phyloP scores from a whole-genome alignment of 257 asterid genomes.

The Ajuga chamaepitys region DNA sequence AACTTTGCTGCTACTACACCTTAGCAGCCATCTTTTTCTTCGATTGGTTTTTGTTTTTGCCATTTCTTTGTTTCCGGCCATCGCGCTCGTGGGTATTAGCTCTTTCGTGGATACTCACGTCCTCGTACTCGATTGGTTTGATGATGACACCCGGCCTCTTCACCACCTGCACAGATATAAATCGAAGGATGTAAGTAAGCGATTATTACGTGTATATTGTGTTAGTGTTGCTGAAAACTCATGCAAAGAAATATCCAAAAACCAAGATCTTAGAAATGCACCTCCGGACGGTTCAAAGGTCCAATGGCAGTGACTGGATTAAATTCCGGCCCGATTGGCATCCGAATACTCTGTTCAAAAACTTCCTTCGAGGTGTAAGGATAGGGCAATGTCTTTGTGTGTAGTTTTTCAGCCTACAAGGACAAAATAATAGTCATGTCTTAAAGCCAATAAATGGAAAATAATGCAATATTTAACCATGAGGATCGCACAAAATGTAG shows the following conservation, averaged over 20 bases:
- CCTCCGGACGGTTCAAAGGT: slow-evolving; percentile 92
- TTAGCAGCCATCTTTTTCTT: slow-evolving; percentile 15
- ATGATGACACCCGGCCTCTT: slow-evolving; percentile 69
- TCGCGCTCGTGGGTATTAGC: slow-evolving; percentile 23
- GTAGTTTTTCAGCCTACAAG: slow-evolving; percentile 75
- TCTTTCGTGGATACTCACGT: slow-evolving; percentile 44
- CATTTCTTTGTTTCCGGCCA: slow-evolving; percentile 36
- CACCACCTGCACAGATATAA: slow-evolving; percentile 51
- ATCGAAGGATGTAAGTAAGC: no score
- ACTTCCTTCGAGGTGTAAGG: slow-evolving; percentile 80
- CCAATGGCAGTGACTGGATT: slow-evolving; percentile 66
- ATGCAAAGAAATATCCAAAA: background rate
- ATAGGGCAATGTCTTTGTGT: slow-evolving; percentile 73
- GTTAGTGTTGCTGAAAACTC: background rate
- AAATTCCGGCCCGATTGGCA: slow-evolving; percentile 93
- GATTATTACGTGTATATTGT: no score
- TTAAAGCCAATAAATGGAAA: background rate
- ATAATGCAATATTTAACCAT: background rate
- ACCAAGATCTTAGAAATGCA: slow-evolving; percentile 16
- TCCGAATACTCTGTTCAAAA: slow-evolving; percentile 75
- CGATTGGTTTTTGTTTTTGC: slow-evolving; percentile 16
- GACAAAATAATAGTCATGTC: slow-evolving; percentile 4
- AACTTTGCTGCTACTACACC: slow-evolving; percentile 1
- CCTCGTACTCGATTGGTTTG: slow-evolving; percentile 66
- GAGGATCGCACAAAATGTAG: background rate